phyloP scores from a whole-genome alignment of 352 stramenopile genomes.

The Phytophthora tentaculata region DNA sequence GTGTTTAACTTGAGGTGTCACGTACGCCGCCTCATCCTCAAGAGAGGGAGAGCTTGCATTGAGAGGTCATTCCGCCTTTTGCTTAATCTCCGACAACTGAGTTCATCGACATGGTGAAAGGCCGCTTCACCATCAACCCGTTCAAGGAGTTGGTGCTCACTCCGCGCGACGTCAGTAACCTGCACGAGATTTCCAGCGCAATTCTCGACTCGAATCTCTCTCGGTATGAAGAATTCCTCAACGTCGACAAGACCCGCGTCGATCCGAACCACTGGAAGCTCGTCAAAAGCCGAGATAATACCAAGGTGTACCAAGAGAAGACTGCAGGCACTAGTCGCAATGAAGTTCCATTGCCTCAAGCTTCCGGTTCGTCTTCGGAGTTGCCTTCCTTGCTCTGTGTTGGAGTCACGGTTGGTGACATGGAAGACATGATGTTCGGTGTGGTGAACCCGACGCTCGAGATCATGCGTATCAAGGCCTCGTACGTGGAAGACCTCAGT shows the following conservation, averaged over 20 bases:
- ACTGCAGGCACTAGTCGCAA: conserved; percentile 3
- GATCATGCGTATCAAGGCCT: conserved; percentile 57
- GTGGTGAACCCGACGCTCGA: conserved; percentile 55
- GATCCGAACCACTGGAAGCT: conserved; percentile 41
- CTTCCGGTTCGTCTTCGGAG: conserved; percentile 19
- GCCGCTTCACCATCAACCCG: conserved; percentile 47
- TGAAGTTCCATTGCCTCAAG: conserved; percentile 20
- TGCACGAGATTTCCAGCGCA: conserved; percentile 34
- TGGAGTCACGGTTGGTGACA: conserved; percentile 43
- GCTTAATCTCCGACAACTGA: conserved; percentile 18
- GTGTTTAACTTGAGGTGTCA: conserved; percentile 12
- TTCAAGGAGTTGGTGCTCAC: conserved; percentile 37
- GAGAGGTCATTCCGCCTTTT: conserved; percentile 22
- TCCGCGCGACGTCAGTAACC: conserved; percentile 26
- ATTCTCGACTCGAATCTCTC: conserved; percentile 40
- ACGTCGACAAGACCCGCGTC: conserved; percentile 23
- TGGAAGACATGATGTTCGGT: conserved; percentile 52
- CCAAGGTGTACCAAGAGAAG: conserved; percentile 34
- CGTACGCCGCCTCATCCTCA: neutral
- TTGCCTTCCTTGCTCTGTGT: conserved; percentile 43
- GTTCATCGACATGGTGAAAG: conserved; percentile 34
- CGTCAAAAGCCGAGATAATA: conserved; percentile 37
- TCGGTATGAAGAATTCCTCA: conserved; percentile 40
- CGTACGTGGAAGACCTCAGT: conserved; percentile 53
- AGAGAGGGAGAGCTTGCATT: conserved; percentile 7